Conservation (phyloP, 805 yeast genomes). For the Ogataea saltuana region DNA sequence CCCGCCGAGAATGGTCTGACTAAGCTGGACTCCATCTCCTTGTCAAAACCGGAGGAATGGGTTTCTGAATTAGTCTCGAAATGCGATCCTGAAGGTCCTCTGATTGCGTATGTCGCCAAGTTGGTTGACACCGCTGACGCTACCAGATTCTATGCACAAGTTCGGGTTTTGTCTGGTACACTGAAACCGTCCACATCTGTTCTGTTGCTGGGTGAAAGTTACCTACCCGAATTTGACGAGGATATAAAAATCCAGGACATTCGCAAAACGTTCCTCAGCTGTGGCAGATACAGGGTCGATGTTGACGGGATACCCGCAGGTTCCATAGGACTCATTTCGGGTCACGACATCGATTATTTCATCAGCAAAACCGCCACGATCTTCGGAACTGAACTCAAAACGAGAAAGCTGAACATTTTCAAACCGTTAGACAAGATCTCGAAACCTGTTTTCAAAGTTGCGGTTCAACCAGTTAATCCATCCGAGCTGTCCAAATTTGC, state of each 20-base stretch:
- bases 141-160: constrained; percentile 52
- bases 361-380: constrained; percentile 66
- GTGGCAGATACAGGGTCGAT: constrained; percentile 68
- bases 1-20: constrained; percentile 38
- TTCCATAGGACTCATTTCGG: constrained; percentile 64
- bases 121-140: constrained; percentile 58
- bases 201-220: constrained; percentile 57
- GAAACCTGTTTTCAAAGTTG: constrained; percentile 71
- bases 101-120: constrained; percentile 58
- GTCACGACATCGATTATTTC: constrained; percentile 50
- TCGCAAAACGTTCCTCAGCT: constrained; percentile 51
- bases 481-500: constrained; percentile 73
- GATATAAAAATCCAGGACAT: constrained; percentile 47
- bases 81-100: constrained; percentile 43
- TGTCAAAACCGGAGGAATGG: constrained; percentile 27
- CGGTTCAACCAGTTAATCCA: constrained; percentile 80
- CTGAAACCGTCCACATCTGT: constrained; percentile 49
- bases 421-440: constrained; percentile 45
- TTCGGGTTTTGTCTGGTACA: constrained; percentile 63
- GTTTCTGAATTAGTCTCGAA: constrained; percentile 23
- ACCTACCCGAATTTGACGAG: constrained; percentile 49
- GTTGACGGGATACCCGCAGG: constrained; percentile 61
- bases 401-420: constrained; percentile 34
- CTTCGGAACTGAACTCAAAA: constrained; percentile 31
- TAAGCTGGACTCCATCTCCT: constrained; percentile 29